phyloP scores from a whole-genome alignment of 2,329 filamentous ascomycete species.

The Setomelanomma holmii region DNA sequence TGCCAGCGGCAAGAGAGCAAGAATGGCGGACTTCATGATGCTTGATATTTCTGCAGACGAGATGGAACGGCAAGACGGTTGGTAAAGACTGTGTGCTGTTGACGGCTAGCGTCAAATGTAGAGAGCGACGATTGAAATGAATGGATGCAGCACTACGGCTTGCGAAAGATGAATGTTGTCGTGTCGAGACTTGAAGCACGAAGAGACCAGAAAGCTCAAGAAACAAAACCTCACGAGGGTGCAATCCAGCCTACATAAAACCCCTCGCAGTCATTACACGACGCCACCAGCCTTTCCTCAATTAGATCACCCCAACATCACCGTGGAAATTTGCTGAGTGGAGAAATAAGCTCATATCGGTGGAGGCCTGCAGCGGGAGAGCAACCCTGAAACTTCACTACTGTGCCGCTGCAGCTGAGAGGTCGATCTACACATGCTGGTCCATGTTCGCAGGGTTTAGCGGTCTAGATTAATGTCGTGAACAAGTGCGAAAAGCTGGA shows the following conservation, averaged over 20 bases:
- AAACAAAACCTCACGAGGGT: conserved; percentile 6
- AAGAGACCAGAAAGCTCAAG: conserved; percentile 12
- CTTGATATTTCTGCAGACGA: conserved; percentile 6
- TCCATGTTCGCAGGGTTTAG: conserved; percentile 4
- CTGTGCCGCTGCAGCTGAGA: background rate
- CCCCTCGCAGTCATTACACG: conserved; percentile 22
- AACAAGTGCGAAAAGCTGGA: conserved; percentile 5
- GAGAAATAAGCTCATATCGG: conserved; percentile 26
- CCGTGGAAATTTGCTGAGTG: conserved; percentile 29
- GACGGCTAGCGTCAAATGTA: conserved; percentile 9
- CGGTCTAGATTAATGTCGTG: conserved; percentile 22
- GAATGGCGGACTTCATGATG: conserved; percentile 37
- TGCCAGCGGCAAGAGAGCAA: conserved; percentile 34
- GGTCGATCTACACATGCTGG: conserved; percentile 7
- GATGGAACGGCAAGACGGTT: conserved; percentile 10
- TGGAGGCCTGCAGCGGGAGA: conserved; percentile 14
- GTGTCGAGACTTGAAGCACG: conserved; percentile 7
- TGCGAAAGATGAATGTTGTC: conserved; percentile 28
- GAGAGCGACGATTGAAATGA: conserved; percentile 18
- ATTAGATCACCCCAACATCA: conserved; percentile 14
- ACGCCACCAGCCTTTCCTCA: conserved; percentile 17
- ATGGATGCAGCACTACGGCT: conserved; percentile 40
- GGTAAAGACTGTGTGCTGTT: conserved; percentile 9
- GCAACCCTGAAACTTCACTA: background rate
- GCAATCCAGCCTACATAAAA: conserved; percentile 24